Evolutionary conservation across 768 basidiomycete genomes (phyloP), one percentile per base, ranked within the genome.

Genomic region (Psilocybe subaeruginosa): DNA sequence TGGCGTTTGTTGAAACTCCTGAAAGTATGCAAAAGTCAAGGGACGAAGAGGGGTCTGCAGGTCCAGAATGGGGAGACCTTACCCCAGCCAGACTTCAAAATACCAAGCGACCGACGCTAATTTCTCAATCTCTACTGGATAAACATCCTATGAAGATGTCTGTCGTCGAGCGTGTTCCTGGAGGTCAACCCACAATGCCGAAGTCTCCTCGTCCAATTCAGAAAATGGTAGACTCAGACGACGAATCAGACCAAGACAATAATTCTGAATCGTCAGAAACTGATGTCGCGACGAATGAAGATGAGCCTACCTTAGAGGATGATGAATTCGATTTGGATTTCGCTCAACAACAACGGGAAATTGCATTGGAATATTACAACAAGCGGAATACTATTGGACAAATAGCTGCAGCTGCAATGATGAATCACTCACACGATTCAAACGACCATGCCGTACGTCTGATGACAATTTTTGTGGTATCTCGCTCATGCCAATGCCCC

Each of bases 321-420:
- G 83, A 87, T 45, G 82, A 80, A 45, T 76, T 80, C 27, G 87
- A 91, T 66, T 74, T 86, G 33, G 85, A 91, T 64, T 79, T 77
- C 52, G 88, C 84, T 23, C 83, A 78, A 54, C 89, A 90, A 66
- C 89, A 92, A 64, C 86, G 90, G 30, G 91, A 92, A 70, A 82
- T 93, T 64, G 86, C 88, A 16, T 68, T 92, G 45, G 86, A 86
- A 64, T 93, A 93, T 68, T 79, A 88, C 70, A 74, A 80, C 64
- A 89, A 86, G 69, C 84, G 89, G 52, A 74, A 73, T 37, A 76
- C 76, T 16, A 80, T 92, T 54, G 85, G 86, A 0, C 76, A 81
- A 41, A 82, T 81, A 49, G 82, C 84, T 47, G 76, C 82, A 12
- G 76, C 77, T 43, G 83, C 81, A 8, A 79, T 90, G 78, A 74